phyloP scores from a whole-genome alignment of 1,284 basidiomycete genomes.

The Melampsora abietis-canadensis region DNA sequence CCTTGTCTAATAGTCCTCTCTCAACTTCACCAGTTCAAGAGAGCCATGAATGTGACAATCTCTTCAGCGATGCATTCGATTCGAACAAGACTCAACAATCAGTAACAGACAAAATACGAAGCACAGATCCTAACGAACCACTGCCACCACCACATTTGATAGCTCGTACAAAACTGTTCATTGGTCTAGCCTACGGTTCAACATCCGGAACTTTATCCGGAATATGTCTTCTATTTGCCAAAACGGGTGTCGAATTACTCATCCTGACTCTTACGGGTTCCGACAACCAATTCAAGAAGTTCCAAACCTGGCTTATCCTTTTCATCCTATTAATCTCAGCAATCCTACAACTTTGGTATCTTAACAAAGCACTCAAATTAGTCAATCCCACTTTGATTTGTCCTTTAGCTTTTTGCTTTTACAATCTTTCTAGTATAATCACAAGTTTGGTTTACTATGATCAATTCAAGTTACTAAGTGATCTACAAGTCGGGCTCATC shows the following conservation, averaged over 20 bases:
- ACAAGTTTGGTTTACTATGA: slow-evolving; percentile 81
- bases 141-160: slow-evolving; percentile 22
- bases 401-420: slow-evolving; percentile 92
- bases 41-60: slow-evolving; percentile 52
- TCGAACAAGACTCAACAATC: slow-evolving; percentile 38
- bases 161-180: slow-evolving; percentile 62
- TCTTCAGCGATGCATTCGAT: slow-evolving; percentile 45
- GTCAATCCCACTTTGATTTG: slow-evolving; percentile 86
- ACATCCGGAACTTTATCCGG: slow-evolving; percentile 88
- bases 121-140: background rate
- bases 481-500: slow-evolving; percentile 70
- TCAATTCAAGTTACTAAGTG: slow-evolving; percentile 72
- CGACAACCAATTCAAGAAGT: slow-evolving; percentile 80
- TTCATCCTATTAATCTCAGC: slow-evolving; percentile 68
- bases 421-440: slow-evolving; percentile 85
- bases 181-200: slow-evolving; percentile 83
- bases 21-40: background rate
- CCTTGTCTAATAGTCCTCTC: background rate
- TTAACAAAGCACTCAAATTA: slow-evolving; percentile 80
- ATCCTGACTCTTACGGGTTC: slow-evolving; percentile 70
- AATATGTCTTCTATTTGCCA: slow-evolving; percentile 88
- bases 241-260: slow-evolving; percentile 86
- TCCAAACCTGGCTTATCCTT: slow-evolving; percentile 77
- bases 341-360: slow-evolving; percentile 70
- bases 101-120: slow-evolving; percentile 42